These are phyloP conservation scores for Carex arenaria DNA, from an alignment of 202 grass and related monocot species.

Conservation along the genomic window DNA sequence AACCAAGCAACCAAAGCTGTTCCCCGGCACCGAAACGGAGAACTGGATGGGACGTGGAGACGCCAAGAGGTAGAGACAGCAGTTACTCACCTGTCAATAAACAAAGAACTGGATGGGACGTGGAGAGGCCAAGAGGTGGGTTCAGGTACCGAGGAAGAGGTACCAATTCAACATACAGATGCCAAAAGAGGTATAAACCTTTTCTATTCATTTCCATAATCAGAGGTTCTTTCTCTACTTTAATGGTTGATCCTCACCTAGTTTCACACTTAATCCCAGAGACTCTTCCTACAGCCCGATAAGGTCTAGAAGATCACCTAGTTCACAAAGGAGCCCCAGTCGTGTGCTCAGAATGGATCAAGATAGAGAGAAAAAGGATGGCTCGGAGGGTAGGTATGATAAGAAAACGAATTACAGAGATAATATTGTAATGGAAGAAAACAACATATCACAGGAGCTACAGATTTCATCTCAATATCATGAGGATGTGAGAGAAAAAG, in stretches of 20 bases:
- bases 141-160: conserved; percentile 8
- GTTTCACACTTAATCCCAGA: background rate
- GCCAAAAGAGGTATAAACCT: background rate
- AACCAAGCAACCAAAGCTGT: background rate
- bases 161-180: background rate
- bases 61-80: conserved; percentile 1
- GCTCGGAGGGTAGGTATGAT: no score
- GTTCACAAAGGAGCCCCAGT: background rate
- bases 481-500: no score
- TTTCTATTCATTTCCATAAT: background rate
- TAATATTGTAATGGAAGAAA: no score
- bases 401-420: no score
- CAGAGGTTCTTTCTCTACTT: background rate
- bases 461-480: no score
- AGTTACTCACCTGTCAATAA: background rate
- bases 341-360: background rate
- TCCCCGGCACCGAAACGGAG: background rate
- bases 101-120: background rate
- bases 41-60: background rate
- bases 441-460: no score
- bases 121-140: background rate
- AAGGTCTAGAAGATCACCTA: background rate
- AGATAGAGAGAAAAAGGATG: no score
- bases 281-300: background rate
- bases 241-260: background rate